phyloP scores from a whole-genome alignment of 495 filamentous ascomycete genomes.

The Xylaria castorea region DNA sequence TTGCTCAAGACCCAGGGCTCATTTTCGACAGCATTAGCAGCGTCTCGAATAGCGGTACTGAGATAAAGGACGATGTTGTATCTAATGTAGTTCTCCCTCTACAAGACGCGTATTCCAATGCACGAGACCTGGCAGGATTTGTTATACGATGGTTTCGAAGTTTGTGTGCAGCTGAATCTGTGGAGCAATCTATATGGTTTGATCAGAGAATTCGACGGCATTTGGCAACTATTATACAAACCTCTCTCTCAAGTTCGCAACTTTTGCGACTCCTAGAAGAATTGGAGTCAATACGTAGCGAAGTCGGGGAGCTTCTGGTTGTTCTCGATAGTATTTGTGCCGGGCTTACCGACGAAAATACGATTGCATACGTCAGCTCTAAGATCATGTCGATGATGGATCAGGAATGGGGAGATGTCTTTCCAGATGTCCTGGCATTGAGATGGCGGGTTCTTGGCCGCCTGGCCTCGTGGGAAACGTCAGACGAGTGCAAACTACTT shows the following conservation, averaged over 20 bases:
- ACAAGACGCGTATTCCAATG: conserved; percentile 66
- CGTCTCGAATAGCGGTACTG: conserved; percentile 29
- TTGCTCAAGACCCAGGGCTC: conserved; percentile 30
- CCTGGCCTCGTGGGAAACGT: conserved; percentile 43
- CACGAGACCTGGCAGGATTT: conserved; percentile 71
- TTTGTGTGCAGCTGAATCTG: conserved; percentile 56
- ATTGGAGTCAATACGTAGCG: conserved; percentile 41
- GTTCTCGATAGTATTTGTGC: conserved; percentile 57
- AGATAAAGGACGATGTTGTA: conserved; percentile 36
- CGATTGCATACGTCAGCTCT: conserved; percentile 46
- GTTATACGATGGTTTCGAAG: conserved; percentile 70
- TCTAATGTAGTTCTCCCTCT: conserved; percentile 62
- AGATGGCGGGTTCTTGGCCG: conserved; percentile 49
- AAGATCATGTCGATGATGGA: conserved; percentile 41
- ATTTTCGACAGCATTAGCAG: conserved; percentile 33
- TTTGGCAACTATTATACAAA: conserved; percentile 51
- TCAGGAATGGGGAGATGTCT: conserved; percentile 26
- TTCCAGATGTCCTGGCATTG: conserved; percentile 35
- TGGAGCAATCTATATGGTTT: conserved; percentile 62
- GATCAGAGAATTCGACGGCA: conserved; percentile 61
- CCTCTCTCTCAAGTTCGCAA: conserved; percentile 54
- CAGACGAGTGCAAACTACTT: conserved; percentile 42
- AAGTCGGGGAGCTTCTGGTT: conserved; percentile 43
- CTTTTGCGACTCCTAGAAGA: conserved; percentile 53
- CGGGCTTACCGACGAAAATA: conserved; percentile 52